A percentile compares a stretch with the other conserved stretches of the same genome.
Conservation (phyloP, 2,329 filamentous ascomycete genomes). For the Alternaria longipes region DNA sequence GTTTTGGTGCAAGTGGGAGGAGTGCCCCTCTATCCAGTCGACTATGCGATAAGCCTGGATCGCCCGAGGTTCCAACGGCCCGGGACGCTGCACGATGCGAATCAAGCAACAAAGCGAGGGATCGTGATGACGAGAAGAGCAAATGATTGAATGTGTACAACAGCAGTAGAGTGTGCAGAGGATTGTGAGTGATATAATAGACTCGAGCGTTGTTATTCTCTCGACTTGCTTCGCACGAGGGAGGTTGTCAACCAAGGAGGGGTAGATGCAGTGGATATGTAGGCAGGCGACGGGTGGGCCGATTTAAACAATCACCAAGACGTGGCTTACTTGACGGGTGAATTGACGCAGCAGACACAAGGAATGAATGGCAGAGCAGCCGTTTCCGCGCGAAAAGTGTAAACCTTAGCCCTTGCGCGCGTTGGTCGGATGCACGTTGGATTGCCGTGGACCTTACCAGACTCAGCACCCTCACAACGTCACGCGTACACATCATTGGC, state of each 20-base stretch:
- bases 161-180: neutral
- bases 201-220: constrained; percentile 16
- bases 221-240: constrained; percentile 24
- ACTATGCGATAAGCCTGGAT: constrained; percentile 47
- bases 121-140: neutral
- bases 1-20: constrained; percentile 16
- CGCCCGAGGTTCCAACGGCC: constrained; percentile 42
- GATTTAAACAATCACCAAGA: constrained; percentile 36
- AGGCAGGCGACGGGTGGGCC: constrained; percentile 37
- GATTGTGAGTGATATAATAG: constrained; percentile 15
- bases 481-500: constrained; percentile 42
- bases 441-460: constrained; percentile 40
- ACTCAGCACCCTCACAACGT: constrained; percentile 37
- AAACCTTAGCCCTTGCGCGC: constrained; percentile 15
- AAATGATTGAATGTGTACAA: neutral
- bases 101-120: constrained; percentile 14
- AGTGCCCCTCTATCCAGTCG: constrained; percentile 32
- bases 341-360: constrained; percentile 31
- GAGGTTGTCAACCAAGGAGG: constrained; percentile 37
- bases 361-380: constrained; percentile 19
- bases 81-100: constrained; percentile 26
- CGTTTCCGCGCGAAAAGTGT: constrained; percentile 24
- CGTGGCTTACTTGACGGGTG: constrained; percentile 34
- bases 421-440: constrained; percentile 19
- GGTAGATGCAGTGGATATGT: constrained; percentile 48